Percentiles rank a stretch among this genome's conserved stretches.
Evolutionary conservation across 371 early-diverging fungal genomes (phyloP).

Genomic region (Zopfochytrium polystomum): DNA sequence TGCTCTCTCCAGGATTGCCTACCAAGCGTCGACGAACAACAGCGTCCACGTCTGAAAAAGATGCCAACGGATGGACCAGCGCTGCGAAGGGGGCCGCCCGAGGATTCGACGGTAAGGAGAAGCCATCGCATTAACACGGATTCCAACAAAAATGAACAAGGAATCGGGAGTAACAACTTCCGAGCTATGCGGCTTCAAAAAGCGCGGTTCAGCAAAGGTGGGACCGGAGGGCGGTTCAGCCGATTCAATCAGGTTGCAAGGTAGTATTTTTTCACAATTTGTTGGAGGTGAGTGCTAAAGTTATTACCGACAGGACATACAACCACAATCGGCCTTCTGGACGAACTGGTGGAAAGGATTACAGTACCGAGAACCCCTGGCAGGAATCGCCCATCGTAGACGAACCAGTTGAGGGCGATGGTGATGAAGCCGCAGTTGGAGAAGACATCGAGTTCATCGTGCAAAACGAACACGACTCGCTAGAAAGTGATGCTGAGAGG

Average conservation of each 20-base stretch:
- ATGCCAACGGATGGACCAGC: too few species aligned
- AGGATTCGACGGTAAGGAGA: too few species aligned
- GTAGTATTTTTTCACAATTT: constrained; percentile 1
- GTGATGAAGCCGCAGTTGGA: constrained; percentile 1
- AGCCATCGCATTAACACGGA: too few species aligned
- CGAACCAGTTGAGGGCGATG: constrained; percentile 8
- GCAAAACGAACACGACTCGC: not conserved
- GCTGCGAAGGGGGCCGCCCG: too few species aligned
- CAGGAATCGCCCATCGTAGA: not conserved
- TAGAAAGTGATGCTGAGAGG: too few species aligned
- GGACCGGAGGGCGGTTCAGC: not conserved
- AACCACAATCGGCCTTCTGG: not conserved
- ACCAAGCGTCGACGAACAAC: too few species aligned
- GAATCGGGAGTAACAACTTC: constrained; percentile 29
- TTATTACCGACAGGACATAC: not conserved
- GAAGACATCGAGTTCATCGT: not conserved
- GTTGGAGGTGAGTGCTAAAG: not conserved
- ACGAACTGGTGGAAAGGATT: not conserved
- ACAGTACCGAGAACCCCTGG: not conserved
- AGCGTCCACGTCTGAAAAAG: too few species aligned
- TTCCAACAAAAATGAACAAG: too few species aligned
- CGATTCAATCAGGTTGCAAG: not conserved
- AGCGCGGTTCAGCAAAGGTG: constrained; percentile 13
- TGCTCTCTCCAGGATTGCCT: too few species aligned
- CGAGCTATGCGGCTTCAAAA: constrained; percentile 19